phyloP scores from a whole-genome alignment of 371 early-diverging fungal species.

The Mortierella sp. region DNA sequence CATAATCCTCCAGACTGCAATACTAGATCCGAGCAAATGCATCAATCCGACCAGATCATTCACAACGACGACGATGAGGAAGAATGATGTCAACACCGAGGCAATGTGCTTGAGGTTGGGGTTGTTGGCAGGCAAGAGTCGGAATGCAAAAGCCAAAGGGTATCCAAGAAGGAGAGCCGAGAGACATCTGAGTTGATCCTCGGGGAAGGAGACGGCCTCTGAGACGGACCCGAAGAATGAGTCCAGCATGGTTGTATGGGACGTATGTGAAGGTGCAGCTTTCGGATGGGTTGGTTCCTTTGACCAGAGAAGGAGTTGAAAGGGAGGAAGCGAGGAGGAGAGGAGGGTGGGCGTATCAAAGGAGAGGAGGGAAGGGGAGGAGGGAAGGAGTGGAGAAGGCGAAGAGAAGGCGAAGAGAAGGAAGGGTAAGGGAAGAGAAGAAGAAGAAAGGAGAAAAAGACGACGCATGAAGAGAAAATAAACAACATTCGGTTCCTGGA shows the following conservation, averaged over 20 bases:
- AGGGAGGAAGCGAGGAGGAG: neutral
- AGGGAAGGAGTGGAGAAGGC: neutral
- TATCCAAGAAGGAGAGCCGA: slow-evolving; percentile 56
- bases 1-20: slow-evolving; percentile 73
- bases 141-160: slow-evolving; percentile 62
- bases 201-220: slow-evolving; percentile 54
- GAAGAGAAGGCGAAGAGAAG: neutral
- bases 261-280: no score
- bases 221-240: slow-evolving; percentile 53
- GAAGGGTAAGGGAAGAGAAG: neutral
- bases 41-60: slow-evolving; percentile 71
- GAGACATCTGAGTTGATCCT: slow-evolving; percentile 62
- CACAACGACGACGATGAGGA: slow-evolving; percentile 75
- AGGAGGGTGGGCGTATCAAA: neutral
- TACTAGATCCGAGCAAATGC: slow-evolving; percentile 71
- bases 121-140: slow-evolving; percentile 63
- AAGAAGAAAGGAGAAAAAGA: neutral
- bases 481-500: slow-evolving; percentile 1
- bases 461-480: neutral
- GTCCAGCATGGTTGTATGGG: slow-evolving; percentile 34
- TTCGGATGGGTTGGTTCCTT: no score
- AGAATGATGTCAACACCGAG: slow-evolving; percentile 74
- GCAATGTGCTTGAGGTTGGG: slow-evolving; percentile 77
- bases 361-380: neutral
- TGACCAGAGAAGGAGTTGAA: no score